These are phyloP conservation scores for Phytophthora fragariaefolia DNA, from an alignment of 352 stramenopile genomes.

Conservation along the genomic window DNA sequence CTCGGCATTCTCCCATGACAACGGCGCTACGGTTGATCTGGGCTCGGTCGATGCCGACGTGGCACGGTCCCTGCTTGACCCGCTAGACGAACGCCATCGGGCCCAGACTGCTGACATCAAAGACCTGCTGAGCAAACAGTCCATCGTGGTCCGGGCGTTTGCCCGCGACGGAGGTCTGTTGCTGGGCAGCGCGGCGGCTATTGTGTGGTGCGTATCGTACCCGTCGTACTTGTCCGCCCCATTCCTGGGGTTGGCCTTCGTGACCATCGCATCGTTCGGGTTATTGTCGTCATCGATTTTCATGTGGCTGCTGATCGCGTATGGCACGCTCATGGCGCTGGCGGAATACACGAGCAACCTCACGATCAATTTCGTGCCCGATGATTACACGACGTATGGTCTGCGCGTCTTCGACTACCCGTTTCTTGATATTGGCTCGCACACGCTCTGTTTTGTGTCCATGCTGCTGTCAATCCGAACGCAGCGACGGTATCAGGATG, in stretches of 20 bases:
- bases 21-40: constrained; percentile 29
- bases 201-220: constrained; percentile 84
- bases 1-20: constrained; percentile 24
- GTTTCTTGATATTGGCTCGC: constrained; percentile 74
- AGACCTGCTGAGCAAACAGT: constrained; percentile 65
- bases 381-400: constrained; percentile 65
- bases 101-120: constrained; percentile 45
- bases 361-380: constrained; percentile 53
- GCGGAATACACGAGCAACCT: constrained; percentile 77
- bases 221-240: constrained; percentile 77
- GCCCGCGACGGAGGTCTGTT: constrained; percentile 71
- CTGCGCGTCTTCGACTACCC: constrained; percentile 77
- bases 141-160: constrained; percentile 71
- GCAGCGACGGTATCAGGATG: constrained; percentile 73
- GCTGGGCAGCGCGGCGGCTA: constrained; percentile 67
- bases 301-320: constrained; percentile 70
- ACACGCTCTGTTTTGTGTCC: constrained; percentile 79
- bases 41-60: constrained; percentile 37
- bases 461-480: constrained; percentile 86
- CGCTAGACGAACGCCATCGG: constrained; percentile 38
- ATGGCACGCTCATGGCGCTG: constrained; percentile 60
- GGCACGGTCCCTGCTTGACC: constrained; percentile 38
- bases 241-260: constrained; percentile 69
- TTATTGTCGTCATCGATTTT: constrained; percentile 54
- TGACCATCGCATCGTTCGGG: constrained; percentile 75